Evolutionary conservation across 192 early-diverging fungal genomes (phyloP).

Genomic region (Backusella sp.): DNA sequence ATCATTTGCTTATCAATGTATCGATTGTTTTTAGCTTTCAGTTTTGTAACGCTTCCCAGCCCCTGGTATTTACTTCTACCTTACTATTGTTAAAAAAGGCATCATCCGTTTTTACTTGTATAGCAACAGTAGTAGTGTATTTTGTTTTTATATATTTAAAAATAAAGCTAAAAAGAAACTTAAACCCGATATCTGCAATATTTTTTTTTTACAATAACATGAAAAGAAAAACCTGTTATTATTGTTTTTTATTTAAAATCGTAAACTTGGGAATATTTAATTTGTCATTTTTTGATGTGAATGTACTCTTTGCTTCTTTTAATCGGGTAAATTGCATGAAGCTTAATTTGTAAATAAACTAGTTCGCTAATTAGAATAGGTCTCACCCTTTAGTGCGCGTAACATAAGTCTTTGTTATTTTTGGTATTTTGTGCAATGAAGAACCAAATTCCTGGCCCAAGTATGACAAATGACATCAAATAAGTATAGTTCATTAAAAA

Average conservation of each 20-base stretch:
- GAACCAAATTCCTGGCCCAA: background rate
- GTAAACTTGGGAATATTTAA: background rate
- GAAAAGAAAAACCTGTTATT: background rate
- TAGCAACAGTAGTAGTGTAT: background rate
- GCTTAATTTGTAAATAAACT: background rate
- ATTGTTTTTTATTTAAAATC: background rate
- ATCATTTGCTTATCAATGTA: background rate
- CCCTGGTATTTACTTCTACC: background rate
- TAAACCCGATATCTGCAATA: background rate
- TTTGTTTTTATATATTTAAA: background rate
- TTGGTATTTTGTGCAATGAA: background rate
- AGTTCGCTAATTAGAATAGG: background rate
- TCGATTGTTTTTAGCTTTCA: background rate
- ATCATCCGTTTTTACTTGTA: background rate
- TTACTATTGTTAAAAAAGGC: background rate
- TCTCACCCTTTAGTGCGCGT: background rate
- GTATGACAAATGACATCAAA: slow-evolving; percentile 7
- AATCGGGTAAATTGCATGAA: background rate
- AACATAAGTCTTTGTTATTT: background rate
- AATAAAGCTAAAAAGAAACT: background rate
- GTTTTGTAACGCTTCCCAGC: background rate
- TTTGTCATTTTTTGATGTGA: background rate
- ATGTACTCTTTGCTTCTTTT: too few species aligned
- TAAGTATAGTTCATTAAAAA: background rate
- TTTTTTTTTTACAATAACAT: background rate